Evolutionary conservation across 306 rosid species (phyloP), one percentile per base, ranked within the genome.

Genomic region (Hippophae tibetana): DNA sequence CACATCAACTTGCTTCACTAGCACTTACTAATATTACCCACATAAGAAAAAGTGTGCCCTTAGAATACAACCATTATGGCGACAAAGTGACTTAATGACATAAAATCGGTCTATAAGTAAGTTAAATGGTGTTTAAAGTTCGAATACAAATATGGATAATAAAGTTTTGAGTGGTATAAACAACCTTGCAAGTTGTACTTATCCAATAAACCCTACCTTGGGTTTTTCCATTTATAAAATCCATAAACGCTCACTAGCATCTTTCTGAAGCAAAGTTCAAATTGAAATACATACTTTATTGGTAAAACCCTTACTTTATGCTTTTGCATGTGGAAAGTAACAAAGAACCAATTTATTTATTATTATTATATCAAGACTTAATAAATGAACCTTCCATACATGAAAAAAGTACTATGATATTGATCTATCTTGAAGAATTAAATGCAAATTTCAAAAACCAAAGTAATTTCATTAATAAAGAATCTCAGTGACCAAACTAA

Each of bases 321-420:
- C 76, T 8, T 47, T 66, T 64, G 80, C 83, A 79, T 75, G 78
- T 81, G 94, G 65, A 74, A 23, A 58, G 64, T 73, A 63, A 58
- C 57, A 67, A 61, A 56, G 51, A 68, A 68, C 60, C 60, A 54
- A 50, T 52, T 54, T 50, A 9, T 18, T 18, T 18, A 18, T 18
- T 18, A 0, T 18, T 57, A 66, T 61, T 55, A 69, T 47, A 73
- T 56, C 70, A 43, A 43, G 31, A 69, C 68, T 61, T 56, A 45
- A 54, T 54, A 57, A 27, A 57, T 65, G 70, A 66, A 68, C 45
- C 61, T 76, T 67, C 66, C 54, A 31, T 56, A 26, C 60, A 66
- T 42, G 38, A 31, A 59, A 26, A 57, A 66, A 45, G 23, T 68
- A 65, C 47, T 61, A 31, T 62, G 47, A 64, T 57, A 44, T 46